Base-by-base conservation (phyloP, 805 yeast species). In the Starmerella apis region DNA sequence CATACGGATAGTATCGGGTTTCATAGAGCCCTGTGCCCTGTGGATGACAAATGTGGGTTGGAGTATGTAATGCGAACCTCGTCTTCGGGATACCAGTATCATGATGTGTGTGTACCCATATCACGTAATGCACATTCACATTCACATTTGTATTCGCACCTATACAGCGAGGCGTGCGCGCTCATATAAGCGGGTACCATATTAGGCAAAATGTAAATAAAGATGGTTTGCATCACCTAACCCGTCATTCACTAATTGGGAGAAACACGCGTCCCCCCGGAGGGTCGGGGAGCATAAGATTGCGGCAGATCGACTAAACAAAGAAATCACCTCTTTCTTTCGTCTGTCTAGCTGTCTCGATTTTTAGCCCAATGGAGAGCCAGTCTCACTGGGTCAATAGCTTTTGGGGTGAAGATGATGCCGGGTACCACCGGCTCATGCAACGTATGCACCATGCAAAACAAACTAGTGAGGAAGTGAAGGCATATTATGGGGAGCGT, bases 371-470 rank as follows among this genome's bases (percentile, higher is more conserved):
- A 20, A 43, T 43, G 50, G 54, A 54, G 14, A 39, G 47, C 23
- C 47, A 47, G 24, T 24, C 47, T 10, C 58, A 60, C 41, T 64
- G 63, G 60, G 64, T 64, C 28, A 65, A 64, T 52, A 62, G 63
- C 53, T 66, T 68, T 52, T 70, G 85, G 77, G 80, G 81, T 24
- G 61, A 67, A 47, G 80, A 80, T 49, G 81, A 78, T 45, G 67
- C 73, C 39, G 86, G 92, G 4, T 76, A 78, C 39, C 68, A 67
- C 13, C 70, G 72, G 10, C 65, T 86, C 18, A 71, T 76, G 47
- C 72, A 69, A 53, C 75, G 80, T 51, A 74, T 82, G 69, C 74
- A 76, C 56, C 72, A 76, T 51, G 77, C 86, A 8, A 69, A 75
- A 36, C 73, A 71, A 43, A 80, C 92, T 0, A 65, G 76, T 44